Evolutionary conservation across 2,329 filamentous ascomycete species (phyloP), one percentile per base, ranked within the genome.

Genomic region (Scedosporium dehoogii): DNA sequence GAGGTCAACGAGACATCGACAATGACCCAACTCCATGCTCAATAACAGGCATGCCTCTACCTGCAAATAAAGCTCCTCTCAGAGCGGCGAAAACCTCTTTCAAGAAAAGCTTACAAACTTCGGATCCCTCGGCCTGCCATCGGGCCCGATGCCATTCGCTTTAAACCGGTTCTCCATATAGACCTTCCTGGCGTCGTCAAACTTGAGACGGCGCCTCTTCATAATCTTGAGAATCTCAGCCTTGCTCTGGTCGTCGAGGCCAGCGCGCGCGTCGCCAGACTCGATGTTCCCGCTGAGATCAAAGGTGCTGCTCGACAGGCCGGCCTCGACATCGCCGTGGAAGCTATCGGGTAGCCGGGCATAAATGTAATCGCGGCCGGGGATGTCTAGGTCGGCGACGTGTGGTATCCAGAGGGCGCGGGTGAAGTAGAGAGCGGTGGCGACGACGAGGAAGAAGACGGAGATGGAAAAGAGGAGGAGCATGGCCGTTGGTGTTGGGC

Each of bases 101-200:
- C 66, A 77, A 56, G 75, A 78, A 75, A 97, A 97, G 72, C 90
- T 96, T 64, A 97, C 92, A 72, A 96, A 96, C 79, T 97, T 97
- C 65, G 92, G 92, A 78, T 97, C 93, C 72, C 86, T 83, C 65
- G 94, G 94, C 68, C 87, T 78, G 4, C 94, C 94, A 74, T 99
- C 94, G 4, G 89, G 82, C 1, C 87, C 91, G 72, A 99, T 97
- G 60, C 90, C 90, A 70, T 96, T 91, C 72, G 87, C 91, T 72
- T 85, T 86, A 76, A 99, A 96, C 63, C 87, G 81, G 69, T 89
- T 85, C 77, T 97, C 89, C 76, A 92, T 94, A 72, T 90, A 96
- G 56, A 91, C 82, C 69, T 90, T 83, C 68, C 94, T 83, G 46
- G 93, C 94, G 77, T 97, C 91, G 75, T 99, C 93, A 72, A 99